Evolutionary conservation across 177 flowering plant species (phyloP).

Genomic region (Vitis hybrid): DNA sequence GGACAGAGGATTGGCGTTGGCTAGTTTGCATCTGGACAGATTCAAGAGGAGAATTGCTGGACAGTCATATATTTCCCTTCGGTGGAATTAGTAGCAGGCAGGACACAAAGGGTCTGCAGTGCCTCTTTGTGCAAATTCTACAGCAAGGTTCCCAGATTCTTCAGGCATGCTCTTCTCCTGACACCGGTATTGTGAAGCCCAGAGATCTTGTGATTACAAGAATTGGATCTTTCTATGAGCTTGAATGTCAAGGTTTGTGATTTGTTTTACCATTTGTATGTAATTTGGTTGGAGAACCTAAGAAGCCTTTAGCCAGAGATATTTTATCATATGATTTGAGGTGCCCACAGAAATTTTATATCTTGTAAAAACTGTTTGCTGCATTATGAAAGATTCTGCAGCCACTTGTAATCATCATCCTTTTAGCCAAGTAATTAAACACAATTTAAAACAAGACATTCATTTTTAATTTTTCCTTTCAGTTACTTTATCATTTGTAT

Average conservation of each 20-base stretch:
- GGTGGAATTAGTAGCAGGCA: conserved; percentile 98
- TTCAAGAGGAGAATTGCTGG: conserved; percentile 93
- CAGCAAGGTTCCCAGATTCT: conserved; percentile 93
- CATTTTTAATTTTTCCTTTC: background rate
- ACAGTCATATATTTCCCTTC: conserved; percentile 89
- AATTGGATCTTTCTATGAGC: conserved; percentile 91
- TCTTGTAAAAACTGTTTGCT: too few relatives aligned
- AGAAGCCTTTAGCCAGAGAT: too few relatives aligned
- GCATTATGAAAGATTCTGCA: background rate
- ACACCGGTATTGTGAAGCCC: conserved; percentile 56
- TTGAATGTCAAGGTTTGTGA: conserved; percentile 84
- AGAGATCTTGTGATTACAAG: conserved; percentile 92
- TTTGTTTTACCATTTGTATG: background rate
- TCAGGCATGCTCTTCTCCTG: conserved; percentile 66
- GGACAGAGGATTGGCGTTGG: conserved; percentile 99
- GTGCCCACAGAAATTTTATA: too few relatives aligned
- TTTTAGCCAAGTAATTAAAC: background rate
- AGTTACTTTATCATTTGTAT: background rate
- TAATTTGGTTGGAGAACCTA: too few relatives aligned
- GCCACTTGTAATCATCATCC: background rate
- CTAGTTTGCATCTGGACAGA: conserved; percentile 97
- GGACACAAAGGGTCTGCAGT: conserved; percentile 94
- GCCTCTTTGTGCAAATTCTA: conserved; percentile 84
- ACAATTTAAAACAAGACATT: too few relatives aligned
- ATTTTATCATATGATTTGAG: too few relatives aligned